Evolutionary conservation across 495 filamentous ascomycete species (phyloP).

Genomic region (Penicillium samsonianum): DNA sequence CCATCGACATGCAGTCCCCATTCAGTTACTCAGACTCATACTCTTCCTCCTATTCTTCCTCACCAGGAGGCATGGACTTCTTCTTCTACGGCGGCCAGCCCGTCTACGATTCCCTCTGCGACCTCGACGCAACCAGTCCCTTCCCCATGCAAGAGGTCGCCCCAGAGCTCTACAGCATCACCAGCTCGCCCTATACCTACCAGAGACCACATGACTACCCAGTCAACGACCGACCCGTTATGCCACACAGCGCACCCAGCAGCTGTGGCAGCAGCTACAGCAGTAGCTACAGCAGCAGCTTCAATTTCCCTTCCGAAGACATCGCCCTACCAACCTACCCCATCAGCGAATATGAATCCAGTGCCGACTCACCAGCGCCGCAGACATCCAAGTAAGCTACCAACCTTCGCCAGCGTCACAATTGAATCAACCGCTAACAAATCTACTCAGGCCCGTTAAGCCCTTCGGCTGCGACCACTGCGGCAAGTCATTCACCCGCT

Average conservation of each 20-base stretch:
- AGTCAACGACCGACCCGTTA: conserved; percentile 17
- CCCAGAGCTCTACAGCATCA: conserved; percentile 27
- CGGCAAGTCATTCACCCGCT: conserved; percentile 50
- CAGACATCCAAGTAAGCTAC: conserved; percentile 30
- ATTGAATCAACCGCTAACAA: conserved; percentile 3
- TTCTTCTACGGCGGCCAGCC: conserved; percentile 30
- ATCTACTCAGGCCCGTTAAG: conserved; percentile 33
- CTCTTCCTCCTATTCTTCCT: conserved; percentile 32
- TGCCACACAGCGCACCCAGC: conserved; percentile 25
- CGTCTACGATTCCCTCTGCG: conserved; percentile 26
- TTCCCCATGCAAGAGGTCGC: conserved; percentile 24
- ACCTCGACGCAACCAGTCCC: conserved; percentile 23
- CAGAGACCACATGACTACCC: conserved; percentile 13
- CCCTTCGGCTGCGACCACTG: conserved; percentile 49
- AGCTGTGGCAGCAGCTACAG: conserved; percentile 24
- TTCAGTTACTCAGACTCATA: conserved; percentile 31
- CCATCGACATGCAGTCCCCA: conserved; percentile 29
- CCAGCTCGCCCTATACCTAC: conserved; percentile 30
- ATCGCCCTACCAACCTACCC: conserved; percentile 25
- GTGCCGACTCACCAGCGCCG: conserved; percentile 25
- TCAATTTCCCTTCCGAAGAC: conserved; percentile 22
- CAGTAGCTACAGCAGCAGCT: conserved; percentile 13
- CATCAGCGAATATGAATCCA: conserved; percentile 15
- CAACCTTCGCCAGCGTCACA: not conserved
- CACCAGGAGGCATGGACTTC: conserved; percentile 32